These are phyloP conservation scores for Talaromyces trachyspermus DNA, from an alignment of 495 filamentous ascomycete genomes.

Conservation along the genomic window DNA sequence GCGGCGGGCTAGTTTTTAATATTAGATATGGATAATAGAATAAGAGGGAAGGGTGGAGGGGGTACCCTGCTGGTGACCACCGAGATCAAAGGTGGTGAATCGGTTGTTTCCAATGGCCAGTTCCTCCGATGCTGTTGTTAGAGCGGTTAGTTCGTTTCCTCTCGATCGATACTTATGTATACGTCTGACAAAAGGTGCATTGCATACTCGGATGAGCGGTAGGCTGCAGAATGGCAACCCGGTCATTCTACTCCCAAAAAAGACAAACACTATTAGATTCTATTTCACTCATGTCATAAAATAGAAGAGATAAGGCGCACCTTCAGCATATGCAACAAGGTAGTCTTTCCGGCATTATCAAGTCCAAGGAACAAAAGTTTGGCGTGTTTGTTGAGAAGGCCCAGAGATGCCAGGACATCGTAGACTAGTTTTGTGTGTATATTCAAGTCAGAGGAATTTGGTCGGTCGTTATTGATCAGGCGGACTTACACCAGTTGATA, in stretches of 20 bases:
- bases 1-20: constrained; percentile 61
- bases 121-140: constrained; percentile 74
- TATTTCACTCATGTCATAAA: neutral
- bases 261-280: constrained; percentile 12
- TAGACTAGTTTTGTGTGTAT: too few species aligned
- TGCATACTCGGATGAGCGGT: constrained; percentile 80
- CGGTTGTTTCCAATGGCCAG: constrained; percentile 91
- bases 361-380: constrained; percentile 91
- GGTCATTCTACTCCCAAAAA: constrained; percentile 65
- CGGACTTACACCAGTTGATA: constrained; percentile 86
- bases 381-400: constrained; percentile 92
- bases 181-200: neutral
- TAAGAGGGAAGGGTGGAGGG: constrained; percentile 2
- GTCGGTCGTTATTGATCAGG: too few species aligned
- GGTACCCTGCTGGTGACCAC: constrained; percentile 91
- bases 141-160: neutral
- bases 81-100: constrained; percentile 96
- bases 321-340: constrained; percentile 88
- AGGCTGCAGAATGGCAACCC: constrained; percentile 86
- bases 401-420: constrained; percentile 83
- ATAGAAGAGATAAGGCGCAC: constrained; percentile 37
- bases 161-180: neutral
- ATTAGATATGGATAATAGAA: neutral
- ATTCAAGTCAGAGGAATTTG: too few species aligned
- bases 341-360: constrained; percentile 98